Evolutionary conservation across 805 yeast genomes (phyloP), one percentile per base, ranked within the genome.

Genomic region (Nakazawaea wyomingensis): DNA sequence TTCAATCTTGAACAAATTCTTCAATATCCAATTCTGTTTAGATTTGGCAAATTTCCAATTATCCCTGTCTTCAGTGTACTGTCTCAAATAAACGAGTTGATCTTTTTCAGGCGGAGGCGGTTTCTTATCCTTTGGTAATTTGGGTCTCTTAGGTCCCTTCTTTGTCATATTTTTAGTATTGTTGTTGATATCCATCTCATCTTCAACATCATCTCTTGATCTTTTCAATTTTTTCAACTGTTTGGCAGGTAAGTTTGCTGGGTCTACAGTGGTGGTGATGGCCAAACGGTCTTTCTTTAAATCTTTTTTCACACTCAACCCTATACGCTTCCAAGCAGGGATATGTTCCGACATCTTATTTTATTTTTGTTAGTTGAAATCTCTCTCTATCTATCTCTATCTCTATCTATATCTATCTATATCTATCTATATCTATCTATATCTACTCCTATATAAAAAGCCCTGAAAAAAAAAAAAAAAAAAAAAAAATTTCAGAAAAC

Each of bases 301-400:
- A 5, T 67, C 66, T 34, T 71, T 66, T 50, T 78, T 72, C 43
- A 82, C 79, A 53, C 78, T 68, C 33, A 86, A 71, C 22, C 95
- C 95, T 6, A 82, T 68, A 53, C 79, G 71, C 59, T 85, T 85
- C 95, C 95, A 85, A 1, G 95, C 95, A 30, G 95, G 95, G n/a
- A 76, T 61, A 50, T 56, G 50, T 29, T 40, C 36, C 48, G 48
- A 31, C 50, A 42, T 36, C 40, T 29, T 16, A 51, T 3, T 17
- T 31, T 20, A 6, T 13, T 18, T 17, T 16, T 32, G 9, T 32
- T 10, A 11, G n/a, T n/a, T n/a, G n/a, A n/a, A n/a, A n/a, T n/a
- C n/a, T n/a, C n/a, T n/a, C n/a, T n/a, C n/a, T n/a, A n/a, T n/a
- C n/a, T n/a, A n/a, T n/a, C n/a, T n/a, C n/a, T n/a, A n/a, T n/a